Percentiles rank a stretch among this genome's conserved stretches.
Evolutionary conservation across 1,139 yeast genomes (phyloP).

Genomic region (Zygoascus sp.): DNA sequence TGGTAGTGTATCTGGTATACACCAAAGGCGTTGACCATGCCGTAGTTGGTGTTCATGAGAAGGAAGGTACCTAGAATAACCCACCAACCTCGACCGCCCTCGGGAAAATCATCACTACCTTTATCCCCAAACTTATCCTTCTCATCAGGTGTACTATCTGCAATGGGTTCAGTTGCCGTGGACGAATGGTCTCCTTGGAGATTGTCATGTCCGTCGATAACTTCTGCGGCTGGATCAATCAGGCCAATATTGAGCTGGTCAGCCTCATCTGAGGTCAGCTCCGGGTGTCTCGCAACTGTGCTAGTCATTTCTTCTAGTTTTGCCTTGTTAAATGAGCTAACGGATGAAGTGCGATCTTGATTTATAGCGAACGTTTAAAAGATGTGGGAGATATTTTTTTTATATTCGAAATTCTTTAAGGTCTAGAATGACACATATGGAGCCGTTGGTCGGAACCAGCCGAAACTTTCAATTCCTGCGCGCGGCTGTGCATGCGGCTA

Average conservation of each 20-base stretch:
- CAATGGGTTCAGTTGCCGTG: not conserved
- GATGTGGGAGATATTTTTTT: no score
- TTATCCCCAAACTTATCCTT: conserved; percentile 18
- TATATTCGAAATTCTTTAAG: not conserved
- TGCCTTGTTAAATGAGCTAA: no score
- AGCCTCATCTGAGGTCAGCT: not conserved
- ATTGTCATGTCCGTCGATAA: not conserved
- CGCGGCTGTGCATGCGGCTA: not conserved
- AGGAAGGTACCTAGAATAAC: conserved; percentile 29
- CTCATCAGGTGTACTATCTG: not conserved
- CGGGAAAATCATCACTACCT: conserved; percentile 27
- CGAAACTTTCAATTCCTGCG: not conserved
- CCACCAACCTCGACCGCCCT: conserved; percentile 32
- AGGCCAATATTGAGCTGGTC: not conserved
- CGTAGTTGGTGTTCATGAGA: conserved; percentile 33
- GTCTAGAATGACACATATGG: not conserved
- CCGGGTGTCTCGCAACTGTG: not conserved
- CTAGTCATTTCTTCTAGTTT: not conserved
- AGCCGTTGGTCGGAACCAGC: not conserved
- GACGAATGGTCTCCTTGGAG: not conserved
- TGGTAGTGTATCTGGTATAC: conserved; percentile 55
- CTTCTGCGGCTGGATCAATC: not conserved
- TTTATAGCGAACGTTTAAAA: no score
- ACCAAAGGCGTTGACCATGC: conserved; percentile 53
- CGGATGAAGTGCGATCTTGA: no score